Percentiles rank a stretch among this genome's conserved stretches.
These are phyloP conservation scores for Zelopaecilomyces penicillatus DNA, from an alignment of 2,329 filamentous ascomycete species.

Conservation along the genomic window DNA sequence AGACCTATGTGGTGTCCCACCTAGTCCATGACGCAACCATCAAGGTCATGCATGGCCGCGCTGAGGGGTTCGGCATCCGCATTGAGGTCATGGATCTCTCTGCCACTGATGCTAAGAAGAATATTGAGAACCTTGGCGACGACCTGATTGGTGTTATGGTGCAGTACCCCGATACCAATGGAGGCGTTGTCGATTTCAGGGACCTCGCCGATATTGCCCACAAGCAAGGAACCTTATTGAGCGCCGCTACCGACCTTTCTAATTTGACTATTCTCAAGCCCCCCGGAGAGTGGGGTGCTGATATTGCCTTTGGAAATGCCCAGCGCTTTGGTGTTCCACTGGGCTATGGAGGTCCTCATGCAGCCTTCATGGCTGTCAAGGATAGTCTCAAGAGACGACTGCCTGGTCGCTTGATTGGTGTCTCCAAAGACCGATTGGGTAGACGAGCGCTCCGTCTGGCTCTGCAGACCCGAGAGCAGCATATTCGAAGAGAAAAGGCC, in stretches of 20 bases:
- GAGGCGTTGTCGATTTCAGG: constrained; percentile 68
- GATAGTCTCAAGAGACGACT: constrained; percentile 94
- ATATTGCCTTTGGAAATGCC: constrained; percentile 88
- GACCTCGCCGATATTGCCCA: constrained; percentile 69
- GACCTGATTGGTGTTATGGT: constrained; percentile 82
- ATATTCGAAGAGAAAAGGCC: constrained; percentile 91
- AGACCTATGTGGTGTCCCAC: constrained; percentile 77
- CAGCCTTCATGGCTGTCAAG: constrained; percentile 87
- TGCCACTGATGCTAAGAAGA: constrained; percentile 48
- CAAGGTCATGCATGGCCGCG: constrained; percentile 73
- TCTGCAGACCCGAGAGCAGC: constrained; percentile 88
- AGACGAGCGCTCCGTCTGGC: constrained; percentile 74
- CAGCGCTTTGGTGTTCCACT: constrained; percentile 89
- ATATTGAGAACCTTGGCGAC: constrained; percentile 66
- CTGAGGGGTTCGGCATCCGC: constrained; percentile 83
- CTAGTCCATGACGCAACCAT: constrained; percentile 79
- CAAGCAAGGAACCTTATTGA: constrained; percentile 67
- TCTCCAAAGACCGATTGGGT: constrained; percentile 84
- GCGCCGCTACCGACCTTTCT: constrained; percentile 81
- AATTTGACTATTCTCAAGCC: constrained; percentile 81
- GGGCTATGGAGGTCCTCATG: constrained; percentile 89
- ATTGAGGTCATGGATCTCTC: constrained; percentile 67
- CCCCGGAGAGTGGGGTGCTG: constrained; percentile 88
- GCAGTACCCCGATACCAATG: constrained; percentile 90
- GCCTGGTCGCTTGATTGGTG: constrained; percentile 79